phyloP scores from a whole-genome alignment of 495 filamentous ascomycete genomes.

The Elasticomyces elasticus region DNA sequence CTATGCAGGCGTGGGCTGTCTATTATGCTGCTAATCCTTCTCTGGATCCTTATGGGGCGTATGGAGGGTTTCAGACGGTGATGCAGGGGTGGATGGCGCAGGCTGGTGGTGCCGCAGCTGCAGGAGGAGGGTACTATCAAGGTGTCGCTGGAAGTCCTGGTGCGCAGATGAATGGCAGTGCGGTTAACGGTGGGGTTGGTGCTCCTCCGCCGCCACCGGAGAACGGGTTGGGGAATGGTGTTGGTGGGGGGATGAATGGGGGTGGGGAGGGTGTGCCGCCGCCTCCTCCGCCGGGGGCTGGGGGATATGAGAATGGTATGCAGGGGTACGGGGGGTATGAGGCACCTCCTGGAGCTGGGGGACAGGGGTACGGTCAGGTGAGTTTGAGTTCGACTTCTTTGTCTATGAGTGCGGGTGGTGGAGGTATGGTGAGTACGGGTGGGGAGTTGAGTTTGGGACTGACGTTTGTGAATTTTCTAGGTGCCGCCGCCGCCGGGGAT shows the following conservation, averaged over 20 bases:
- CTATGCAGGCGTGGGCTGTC: conserved; percentile 26
- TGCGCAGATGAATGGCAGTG: conserved; percentile 23
- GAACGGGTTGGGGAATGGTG: background rate
- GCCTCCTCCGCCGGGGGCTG: too few relatives aligned
- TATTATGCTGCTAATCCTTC: conserved; percentile 84
- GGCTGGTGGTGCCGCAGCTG: conserved; percentile 42
- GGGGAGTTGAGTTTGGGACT: background rate
- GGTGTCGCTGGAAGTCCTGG: background rate
- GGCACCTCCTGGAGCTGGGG: conserved; percentile 40
- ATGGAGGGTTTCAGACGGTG: conserved; percentile 69
- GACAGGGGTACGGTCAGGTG: conserved; percentile 54
- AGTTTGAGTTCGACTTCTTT: conserved; percentile 2
- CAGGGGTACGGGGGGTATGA: too few relatives aligned
- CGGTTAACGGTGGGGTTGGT: conserved; percentile 38
- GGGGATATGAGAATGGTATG: too few relatives aligned
- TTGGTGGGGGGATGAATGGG: too few relatives aligned
- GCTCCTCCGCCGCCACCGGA: conserved; percentile 50
- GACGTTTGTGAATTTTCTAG: conserved; percentile 17
- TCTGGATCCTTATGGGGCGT: conserved; percentile 80
- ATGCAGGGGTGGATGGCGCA: conserved; percentile 56
- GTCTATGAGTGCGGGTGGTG: background rate
- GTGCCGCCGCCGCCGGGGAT: conserved; percentile 30
- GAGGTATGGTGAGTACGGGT: background rate
- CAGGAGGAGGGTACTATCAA: conserved; percentile 29
- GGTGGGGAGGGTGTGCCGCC: too few relatives aligned